Conservation (phyloP, 2,329 filamentous ascomycete species). For the Aureobasidium melanogenum region DNA sequence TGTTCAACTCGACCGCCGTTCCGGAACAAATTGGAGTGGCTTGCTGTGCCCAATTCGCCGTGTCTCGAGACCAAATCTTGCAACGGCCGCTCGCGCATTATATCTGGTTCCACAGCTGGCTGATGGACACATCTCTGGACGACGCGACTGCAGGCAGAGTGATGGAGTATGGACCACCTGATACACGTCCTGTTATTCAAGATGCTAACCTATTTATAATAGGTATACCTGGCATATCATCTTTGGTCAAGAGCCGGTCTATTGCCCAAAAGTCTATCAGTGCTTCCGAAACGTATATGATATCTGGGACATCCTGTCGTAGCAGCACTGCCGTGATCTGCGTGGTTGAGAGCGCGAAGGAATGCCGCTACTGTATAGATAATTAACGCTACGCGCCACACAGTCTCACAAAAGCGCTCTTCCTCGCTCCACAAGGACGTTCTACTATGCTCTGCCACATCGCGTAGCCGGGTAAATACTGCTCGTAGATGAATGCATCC, state of each 20-base stretch:
- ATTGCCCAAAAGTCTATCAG: background rate
- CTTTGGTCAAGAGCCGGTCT: slow-evolving; percentile 4
- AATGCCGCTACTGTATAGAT: slow-evolving; percentile 1
- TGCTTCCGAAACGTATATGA: slow-evolving; percentile 6
- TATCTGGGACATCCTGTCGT: background rate
- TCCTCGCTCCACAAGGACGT: no score
- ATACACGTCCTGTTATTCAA: no score
- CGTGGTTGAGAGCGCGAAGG: background rate
- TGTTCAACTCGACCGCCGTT: slow-evolving; percentile 35
- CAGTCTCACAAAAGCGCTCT: background rate
- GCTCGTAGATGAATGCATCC: background rate
- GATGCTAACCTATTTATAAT: no score
- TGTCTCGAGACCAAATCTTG: slow-evolving; percentile 38
- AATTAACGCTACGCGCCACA: background rate
- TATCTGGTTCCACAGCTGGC: slow-evolving; percentile 27
- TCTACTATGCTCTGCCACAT: background rate
- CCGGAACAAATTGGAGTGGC: slow-evolving; percentile 41
- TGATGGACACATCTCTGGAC: slow-evolving; percentile 9
- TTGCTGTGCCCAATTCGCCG: slow-evolving; percentile 50
- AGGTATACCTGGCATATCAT: slow-evolving; percentile 15
- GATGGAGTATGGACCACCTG: no score
- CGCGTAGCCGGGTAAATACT: background rate
- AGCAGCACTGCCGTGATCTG: background rate
- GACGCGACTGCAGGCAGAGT: slow-evolving; percentile 7
- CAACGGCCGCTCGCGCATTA: slow-evolving; percentile 41